Base-by-base conservation (phyloP, 1,284 basidiomycete species). In the Trametes polyzona region DNA sequence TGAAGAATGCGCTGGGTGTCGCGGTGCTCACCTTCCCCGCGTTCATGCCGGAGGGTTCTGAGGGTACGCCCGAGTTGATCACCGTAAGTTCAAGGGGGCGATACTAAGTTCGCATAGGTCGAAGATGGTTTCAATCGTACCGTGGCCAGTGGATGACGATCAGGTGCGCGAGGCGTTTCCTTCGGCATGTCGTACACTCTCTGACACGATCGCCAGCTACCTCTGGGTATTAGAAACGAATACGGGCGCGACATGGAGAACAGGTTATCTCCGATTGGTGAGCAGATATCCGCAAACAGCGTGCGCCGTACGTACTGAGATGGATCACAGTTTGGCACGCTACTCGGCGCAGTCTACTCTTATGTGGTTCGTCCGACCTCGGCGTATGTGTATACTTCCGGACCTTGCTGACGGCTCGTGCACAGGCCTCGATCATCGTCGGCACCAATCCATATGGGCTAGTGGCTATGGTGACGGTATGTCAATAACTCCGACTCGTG, bases 201-300 rank as follows among this genome's bases (percentile, higher is more conserved):
- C 30, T 57, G 7, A 41, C 30, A 6, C 14, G 2, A 8, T 27
- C 12, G 16, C 0, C 41, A 72, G 76, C 27, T 81, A 79, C 65
- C 67, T 81, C 1, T 81, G 79, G 78, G 79, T 82, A 1, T 69
- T 82, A 29, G 78, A 82, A 59, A 80, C 78, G 9, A 82, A 79
- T 59, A 79, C 77, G 0, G 81, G 80, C 14, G 79, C 80, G 39
- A 82, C 80, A 10, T 80, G 77, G 74, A 71, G 79, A 40, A 73
- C 77, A 11, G 77, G 76, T 2, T 80, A 79, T 61, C 67, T 82
- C 27, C 76, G 81, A 52, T 66, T 81, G 32, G 80, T 81, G 55
- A 61, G 73, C 61, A 11, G 9, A 26, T 4, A 7, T 2, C 17
- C n/a, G n/a, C n/a, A n/a, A n/a, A 21, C 17, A 2, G 7, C 19